Evolutionary conservation across 2,329 filamentous ascomycete genomes (phyloP).

Genomic region (Talaromyces sp.): DNA sequence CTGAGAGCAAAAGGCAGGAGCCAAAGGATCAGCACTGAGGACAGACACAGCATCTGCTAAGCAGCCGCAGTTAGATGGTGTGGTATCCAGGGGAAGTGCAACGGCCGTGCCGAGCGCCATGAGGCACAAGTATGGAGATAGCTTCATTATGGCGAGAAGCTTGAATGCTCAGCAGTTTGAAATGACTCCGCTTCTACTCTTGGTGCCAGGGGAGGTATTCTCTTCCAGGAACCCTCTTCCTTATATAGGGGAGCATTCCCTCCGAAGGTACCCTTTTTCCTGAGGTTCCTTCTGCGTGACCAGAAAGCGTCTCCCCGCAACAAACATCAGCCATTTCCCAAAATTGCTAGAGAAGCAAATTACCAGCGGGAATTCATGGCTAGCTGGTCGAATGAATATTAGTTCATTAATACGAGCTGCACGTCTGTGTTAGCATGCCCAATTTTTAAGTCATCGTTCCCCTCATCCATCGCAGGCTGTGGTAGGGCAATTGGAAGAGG

Average conservation of each 20-base stretch:
- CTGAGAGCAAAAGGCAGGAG: conserved; percentile 3
- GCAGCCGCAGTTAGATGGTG: conserved; percentile 1
- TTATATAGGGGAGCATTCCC: not conserved
- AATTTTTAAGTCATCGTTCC: not conserved
- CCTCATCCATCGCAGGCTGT: not conserved
- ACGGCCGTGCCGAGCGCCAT: not conserved
- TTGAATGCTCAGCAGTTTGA: not conserved
- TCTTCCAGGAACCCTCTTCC: not conserved
- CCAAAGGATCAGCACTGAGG: conserved; percentile 2
- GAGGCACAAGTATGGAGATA: not conserved
- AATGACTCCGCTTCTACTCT: not conserved
- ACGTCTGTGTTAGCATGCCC: not conserved
- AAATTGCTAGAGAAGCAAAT: not conserved
- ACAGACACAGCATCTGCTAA: conserved; percentile 5
- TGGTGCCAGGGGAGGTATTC: not conserved
- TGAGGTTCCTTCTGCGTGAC: not conserved
- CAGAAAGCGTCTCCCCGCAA: not conserved
- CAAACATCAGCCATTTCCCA: not conserved
- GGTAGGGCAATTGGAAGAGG: not conserved
- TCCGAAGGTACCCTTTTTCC: not conserved
- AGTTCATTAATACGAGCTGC: not conserved
- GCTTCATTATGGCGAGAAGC: not conserved
- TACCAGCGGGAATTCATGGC: not conserved
- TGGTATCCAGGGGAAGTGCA: not conserved
- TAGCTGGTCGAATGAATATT: not conserved